These are phyloP conservation scores for Phytopythium delawarense DNA, from an alignment of 352 stramenopile species.

Conservation along the genomic window DNA sequence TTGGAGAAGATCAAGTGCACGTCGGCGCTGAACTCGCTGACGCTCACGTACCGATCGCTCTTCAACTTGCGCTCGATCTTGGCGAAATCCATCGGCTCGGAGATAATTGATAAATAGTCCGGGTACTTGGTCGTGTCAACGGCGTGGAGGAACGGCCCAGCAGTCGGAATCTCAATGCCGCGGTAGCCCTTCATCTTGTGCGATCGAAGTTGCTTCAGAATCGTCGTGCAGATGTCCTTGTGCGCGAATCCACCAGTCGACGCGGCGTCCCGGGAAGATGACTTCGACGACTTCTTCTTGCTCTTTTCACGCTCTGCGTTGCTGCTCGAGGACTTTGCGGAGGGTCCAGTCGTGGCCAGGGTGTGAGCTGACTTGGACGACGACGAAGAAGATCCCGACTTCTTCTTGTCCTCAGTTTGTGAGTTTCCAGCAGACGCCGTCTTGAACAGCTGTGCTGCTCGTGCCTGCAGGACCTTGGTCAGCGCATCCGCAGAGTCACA, in stretches of 20 bases:
- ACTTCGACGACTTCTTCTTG: constrained; percentile 36
- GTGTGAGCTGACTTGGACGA: not conserved
- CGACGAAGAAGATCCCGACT: not conserved
- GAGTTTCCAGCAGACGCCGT: not conserved
- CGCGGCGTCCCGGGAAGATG: constrained; percentile 28
- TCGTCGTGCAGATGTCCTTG: constrained; percentile 60
- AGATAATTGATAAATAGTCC: constrained; percentile 76
- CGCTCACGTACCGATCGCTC: constrained; percentile 66
- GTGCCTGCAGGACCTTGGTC: constrained; percentile 43
- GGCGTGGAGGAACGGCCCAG: constrained; percentile 75
- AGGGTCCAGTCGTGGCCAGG: not conserved
- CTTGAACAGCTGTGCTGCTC: constrained; percentile 32
- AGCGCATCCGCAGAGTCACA: constrained; percentile 71
- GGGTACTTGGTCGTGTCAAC: constrained; percentile 86
- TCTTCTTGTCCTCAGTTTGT: constrained; percentile 3
- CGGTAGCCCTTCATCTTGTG: constrained; percentile 87
- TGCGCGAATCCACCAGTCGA: constrained; percentile 32
- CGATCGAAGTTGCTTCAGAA: constrained; percentile 62
- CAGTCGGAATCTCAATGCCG: constrained; percentile 78
- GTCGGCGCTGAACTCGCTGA: constrained; percentile 81
- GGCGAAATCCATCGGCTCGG: constrained; percentile 84
- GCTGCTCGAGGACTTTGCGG: constrained; percentile 5
- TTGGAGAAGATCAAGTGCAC: constrained; percentile 88
- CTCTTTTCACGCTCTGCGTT: constrained; percentile 20
- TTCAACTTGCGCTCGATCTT: constrained; percentile 89